A percentile compares a stretch with the other conserved stretches of the same genome.
phyloP scores from a whole-genome alignment of 805 yeast genomes.

The Millerozyma acaciae region DNA sequence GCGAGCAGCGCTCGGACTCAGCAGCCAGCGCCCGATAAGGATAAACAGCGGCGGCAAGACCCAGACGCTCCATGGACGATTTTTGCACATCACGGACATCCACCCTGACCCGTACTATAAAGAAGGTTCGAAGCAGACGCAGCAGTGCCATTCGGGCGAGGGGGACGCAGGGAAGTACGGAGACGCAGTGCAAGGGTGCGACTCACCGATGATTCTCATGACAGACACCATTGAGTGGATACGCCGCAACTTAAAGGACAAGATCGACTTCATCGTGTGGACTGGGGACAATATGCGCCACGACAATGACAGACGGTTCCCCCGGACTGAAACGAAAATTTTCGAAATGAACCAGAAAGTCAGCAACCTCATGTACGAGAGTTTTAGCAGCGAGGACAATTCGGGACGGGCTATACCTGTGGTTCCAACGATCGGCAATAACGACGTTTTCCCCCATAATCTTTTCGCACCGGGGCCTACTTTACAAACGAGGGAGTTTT shows the following conservation, averaged over 20 bases:
- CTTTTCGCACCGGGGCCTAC: constrained; percentile 85
- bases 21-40: constrained; percentile 27
- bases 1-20: constrained; percentile 26
- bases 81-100: constrained; percentile 80
- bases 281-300: constrained; percentile 88
- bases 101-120: constrained; percentile 76
- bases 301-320: constrained; percentile 70
- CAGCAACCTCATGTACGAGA: constrained; percentile 46
- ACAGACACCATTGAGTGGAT: constrained; percentile 67
- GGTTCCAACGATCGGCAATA: constrained; percentile 77
- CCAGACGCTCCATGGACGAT: constrained; percentile 60
- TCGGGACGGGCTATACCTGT: constrained; percentile 43
- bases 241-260: constrained; percentile 57
- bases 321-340: constrained; percentile 71
- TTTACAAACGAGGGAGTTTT: constrained; percentile 76
- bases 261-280: constrained; percentile 85
- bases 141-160: constrained; percentile 56
- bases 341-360: constrained; percentile 63
- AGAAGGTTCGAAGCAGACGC: constrained; percentile 43
- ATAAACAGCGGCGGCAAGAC: constrained; percentile 18
- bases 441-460: constrained; percentile 88
- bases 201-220: constrained; percentile 62
- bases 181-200: constrained; percentile 74
- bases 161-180: constrained; percentile 66
- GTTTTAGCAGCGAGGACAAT: constrained; percentile 46